A percentile compares a stretch with the other conserved stretches of the same genome.
phyloP scores from a whole-genome alignment of 2,329 filamentous ascomycete genomes.

The Pseudogymnoascus sp. region DNA sequence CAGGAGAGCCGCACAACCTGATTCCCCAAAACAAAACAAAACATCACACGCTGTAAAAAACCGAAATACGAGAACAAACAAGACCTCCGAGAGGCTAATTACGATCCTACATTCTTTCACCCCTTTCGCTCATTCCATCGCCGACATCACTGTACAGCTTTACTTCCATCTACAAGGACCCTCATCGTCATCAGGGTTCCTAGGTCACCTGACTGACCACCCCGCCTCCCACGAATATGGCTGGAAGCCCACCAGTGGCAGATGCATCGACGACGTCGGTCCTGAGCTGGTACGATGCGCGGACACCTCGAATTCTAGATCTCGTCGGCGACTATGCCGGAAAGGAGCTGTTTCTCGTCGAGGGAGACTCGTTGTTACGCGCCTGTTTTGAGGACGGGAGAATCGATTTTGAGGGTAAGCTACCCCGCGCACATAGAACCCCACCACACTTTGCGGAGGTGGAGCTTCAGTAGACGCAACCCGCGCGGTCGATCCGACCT shows the following conservation, averaged over 20 bases:
- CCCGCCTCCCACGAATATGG: slow-evolving; percentile 5
- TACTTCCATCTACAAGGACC: slow-evolving; percentile 5
- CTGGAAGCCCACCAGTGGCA: slow-evolving; percentile 1
- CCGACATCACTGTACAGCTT: neutral
- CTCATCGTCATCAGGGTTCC: slow-evolving; percentile 5
- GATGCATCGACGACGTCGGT: slow-evolving; percentile 13
- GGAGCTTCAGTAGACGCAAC: neutral
- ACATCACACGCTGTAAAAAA: slow-evolving; percentile 4
- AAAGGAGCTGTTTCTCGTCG: slow-evolving; percentile 63
- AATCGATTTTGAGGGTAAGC: slow-evolving; percentile 53
- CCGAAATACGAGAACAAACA: neutral
- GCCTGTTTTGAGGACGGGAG: slow-evolving; percentile 54
- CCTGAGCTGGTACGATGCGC: slow-evolving; percentile 34
- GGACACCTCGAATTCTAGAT: slow-evolving; percentile 46
- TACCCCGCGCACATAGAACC: neutral
- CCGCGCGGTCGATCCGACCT: neutral
- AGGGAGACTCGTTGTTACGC: slow-evolving; percentile 65
- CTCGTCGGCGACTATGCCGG: slow-evolving; percentile 71
- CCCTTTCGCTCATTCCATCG: neutral
- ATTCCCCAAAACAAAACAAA: slow-evolving; percentile 8
- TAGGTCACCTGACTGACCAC: slow-evolving; percentile 5
- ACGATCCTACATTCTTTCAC: slow-evolving; percentile 1
- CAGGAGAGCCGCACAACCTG: slow-evolving; percentile 7
- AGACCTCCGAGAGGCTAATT: slow-evolving; percentile 1
- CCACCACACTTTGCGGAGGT: neutral